These are phyloP conservation scores for Sherardia arvensis DNA, from an alignment of 257 asterid genomes.

Conservation along the genomic window DNA sequence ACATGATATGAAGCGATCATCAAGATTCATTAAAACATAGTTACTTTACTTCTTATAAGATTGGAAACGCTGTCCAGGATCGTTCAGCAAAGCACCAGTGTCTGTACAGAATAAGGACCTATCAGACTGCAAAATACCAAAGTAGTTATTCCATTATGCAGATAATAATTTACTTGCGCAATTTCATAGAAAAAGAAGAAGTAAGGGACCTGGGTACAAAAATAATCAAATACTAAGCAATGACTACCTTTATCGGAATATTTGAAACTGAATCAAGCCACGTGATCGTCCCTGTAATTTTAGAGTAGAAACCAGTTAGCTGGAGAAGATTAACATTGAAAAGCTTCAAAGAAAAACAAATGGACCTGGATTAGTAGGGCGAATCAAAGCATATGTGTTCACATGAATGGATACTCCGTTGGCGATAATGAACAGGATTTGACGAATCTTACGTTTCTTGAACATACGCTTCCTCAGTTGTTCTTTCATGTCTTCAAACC, in stretches of 20 bases:
- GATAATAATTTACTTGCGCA: not conserved
- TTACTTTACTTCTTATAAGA: conserved; percentile 52
- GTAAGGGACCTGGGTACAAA: too few species aligned
- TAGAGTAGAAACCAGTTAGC: conserved; percentile 11
- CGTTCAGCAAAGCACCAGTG: conserved; percentile 85
- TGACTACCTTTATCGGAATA: conserved; percentile 68
- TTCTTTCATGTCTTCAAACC: conserved; percentile 82
- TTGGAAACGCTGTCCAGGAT: conserved; percentile 59
- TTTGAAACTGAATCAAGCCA: conserved; percentile 94
- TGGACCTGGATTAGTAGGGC: conserved; percentile 88
- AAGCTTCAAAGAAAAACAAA: conserved; percentile 9
- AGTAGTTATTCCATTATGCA: conserved; percentile 4
- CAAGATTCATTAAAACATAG: conserved; percentile 11
- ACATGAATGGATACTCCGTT: conserved; percentile 64
- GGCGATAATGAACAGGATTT: conserved; percentile 62
- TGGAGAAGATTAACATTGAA: conserved; percentile 6
- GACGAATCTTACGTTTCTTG: conserved; percentile 87
- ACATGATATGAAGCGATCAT: not conserved
- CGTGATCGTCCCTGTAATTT: conserved; percentile 57
- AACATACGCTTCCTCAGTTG: conserved; percentile 86
- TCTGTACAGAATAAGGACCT: conserved; percentile 80
- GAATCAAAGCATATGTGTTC: conserved; percentile 78
- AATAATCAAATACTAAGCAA: not conserved
- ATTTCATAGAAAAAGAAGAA: too few species aligned
- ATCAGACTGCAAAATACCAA: conserved; percentile 49